Conservation (phyloP, 371 early-diverging fungal genomes). For the Mucor plumbeus region DNA sequence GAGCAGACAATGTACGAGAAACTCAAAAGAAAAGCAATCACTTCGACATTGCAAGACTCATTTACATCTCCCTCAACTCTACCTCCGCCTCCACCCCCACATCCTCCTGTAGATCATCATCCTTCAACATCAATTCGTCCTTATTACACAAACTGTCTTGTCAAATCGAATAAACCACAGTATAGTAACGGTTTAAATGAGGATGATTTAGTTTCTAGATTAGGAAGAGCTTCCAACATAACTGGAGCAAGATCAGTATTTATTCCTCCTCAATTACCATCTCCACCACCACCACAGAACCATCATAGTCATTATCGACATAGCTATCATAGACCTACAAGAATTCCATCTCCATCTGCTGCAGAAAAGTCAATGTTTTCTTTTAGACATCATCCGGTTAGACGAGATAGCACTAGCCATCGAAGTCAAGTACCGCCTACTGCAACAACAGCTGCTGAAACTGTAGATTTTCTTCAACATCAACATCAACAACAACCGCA, state of each 20-base stretch:
- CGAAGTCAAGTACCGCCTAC: not conserved
- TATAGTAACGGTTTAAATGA: not conserved
- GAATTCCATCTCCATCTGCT: conserved; percentile 17
- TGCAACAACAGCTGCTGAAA: not conserved
- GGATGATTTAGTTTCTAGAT: not conserved
- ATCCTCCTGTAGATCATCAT: not conserved
- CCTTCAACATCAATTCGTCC: not conserved
- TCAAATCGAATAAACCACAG: not conserved
- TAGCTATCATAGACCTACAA: not conserved
- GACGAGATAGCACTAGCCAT: not conserved
- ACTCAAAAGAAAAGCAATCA: conserved; percentile 56
- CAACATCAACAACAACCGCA: not conserved
- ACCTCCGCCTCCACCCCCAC: not conserved
- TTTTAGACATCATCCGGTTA: not conserved
- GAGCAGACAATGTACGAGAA: conserved; percentile 63
- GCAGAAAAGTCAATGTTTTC: not conserved
- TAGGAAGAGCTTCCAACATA: not conserved
- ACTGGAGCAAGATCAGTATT: conserved; percentile 2
- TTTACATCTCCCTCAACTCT: not conserved
- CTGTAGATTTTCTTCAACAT: not conserved
- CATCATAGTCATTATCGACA: not conserved
- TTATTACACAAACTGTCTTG: not conserved
- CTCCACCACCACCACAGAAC: not conserved
- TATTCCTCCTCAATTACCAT: not conserved
- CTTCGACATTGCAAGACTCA: conserved; percentile 29